Evolutionary conservation across 164 flowering plant genomes (phyloP), one percentile per base, ranked within the genome.

Genomic region (Berberis thunbergii): DNA sequence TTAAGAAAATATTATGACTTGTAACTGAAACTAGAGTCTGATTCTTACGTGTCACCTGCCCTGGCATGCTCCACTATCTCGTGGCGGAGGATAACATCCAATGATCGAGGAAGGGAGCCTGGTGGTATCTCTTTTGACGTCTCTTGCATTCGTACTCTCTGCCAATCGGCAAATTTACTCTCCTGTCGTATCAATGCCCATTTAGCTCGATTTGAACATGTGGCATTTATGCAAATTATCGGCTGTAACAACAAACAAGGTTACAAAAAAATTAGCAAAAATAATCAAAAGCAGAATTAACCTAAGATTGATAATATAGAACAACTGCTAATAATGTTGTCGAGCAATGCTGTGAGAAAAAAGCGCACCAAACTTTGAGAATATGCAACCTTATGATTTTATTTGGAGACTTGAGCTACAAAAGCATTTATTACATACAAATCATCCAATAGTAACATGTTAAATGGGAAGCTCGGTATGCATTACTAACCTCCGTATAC

Each of bases 1-100:
- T 52, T 1, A 52, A 52, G 1, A 52, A 52, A 12, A 48, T 11
- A 1, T 48, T 1, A 11, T 48, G 50, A 1, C 50, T 48, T 52
- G 10, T 26, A 52, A 10, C 10, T 3, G 13, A 12, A 52, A 4
- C 3, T 50, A 52, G 49, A 11, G 10, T 2, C 41, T 39, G 4
- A 40, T 6, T 54, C 88, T 73, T 79, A 95, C 99, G 94, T 87
- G 79, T 95, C 99, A 42, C 99, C 99, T 40, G 99, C 99, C 70
- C 99, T 85, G 46, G 99, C 97, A 65, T 86, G 96, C 75, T 95
- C 99, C 41, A 95, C 99, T 71, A 91, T 91, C 68, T 95, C 99
- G 64, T 95, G 99, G 53, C 99, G 96, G 3, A 95, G 90, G 68
- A 94, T 91, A 64, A 94, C 86, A 78, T 94, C 99, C 79, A 94